Base-by-base conservation (phyloP, 2,329 filamentous ascomycete genomes). In the Cadophora gregata region DNA sequence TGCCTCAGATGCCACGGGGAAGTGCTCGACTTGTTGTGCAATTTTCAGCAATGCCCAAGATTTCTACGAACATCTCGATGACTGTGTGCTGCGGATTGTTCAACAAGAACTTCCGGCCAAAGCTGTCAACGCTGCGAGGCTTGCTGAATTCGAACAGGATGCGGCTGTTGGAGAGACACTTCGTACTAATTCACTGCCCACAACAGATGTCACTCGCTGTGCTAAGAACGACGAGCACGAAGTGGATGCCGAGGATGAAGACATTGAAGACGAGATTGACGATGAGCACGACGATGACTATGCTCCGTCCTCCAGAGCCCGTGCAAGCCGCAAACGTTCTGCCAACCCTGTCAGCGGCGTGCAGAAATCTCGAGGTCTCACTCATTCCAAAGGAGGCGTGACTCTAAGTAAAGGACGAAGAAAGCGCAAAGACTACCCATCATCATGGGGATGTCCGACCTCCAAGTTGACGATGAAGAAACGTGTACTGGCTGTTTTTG, bases 401-500 rank as follows among this genome's bases (percentile, higher is more conserved):
- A 84, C 83, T 1, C 77, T 87, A 21, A 76, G 80, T 72, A 81
- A 82, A 74, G 88, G 92, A 64, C 92, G 93, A 80, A 97, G 96
- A 85, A 95, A 93, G 83, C 89, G 93, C 72, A 94, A 93, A 78
- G 93, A 97, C 78, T 97, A 97, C 78, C 96, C 96, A 14, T 88
- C 92, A 0, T 94, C 92, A 1, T 99, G 96, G 96, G 95, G 96
- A 61, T 95, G 93, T 75, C 87, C 94, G 69, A 90, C 92, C 75
- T 91, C 93, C 75, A 93, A 96, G 82, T 97, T 98, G 93, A 96
- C 92, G 77, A 96, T 97, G 88, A 97, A 96, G 88, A 97, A 97
- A 87, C 92, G 96, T 31, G 93, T 97, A 63, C 85, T 98, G 75
- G 93, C 93, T 70, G 92, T 97, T n/a, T 99, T 96, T 75, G 93